These are phyloP conservation scores for Phytophthora crassamura DNA, from an alignment of 352 stramenopile genomes.

Conservation along the genomic window DNA sequence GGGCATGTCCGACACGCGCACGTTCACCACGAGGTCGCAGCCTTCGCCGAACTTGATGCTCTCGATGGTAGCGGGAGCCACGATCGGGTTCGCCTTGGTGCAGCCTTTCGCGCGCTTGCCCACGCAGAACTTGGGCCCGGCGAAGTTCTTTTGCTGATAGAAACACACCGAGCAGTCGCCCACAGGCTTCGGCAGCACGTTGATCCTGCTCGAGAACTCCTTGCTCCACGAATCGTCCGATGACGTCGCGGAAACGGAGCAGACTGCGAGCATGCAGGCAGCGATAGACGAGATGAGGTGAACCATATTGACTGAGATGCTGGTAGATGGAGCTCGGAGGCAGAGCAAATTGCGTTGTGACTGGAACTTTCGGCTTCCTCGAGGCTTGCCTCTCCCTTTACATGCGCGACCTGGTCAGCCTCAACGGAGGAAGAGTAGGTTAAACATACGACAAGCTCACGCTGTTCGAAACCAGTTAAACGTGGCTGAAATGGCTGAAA, in stretches of 20 bases:
- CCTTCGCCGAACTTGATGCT: slow-evolving; percentile 52
- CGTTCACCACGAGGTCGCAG: slow-evolving; percentile 48
- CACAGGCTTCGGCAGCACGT: slow-evolving; percentile 28
- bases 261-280: slow-evolving; percentile 9
- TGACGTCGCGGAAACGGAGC: slow-evolving; percentile 13
- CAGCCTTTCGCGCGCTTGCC: slow-evolving; percentile 36
- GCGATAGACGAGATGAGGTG: slow-evolving; percentile 3
- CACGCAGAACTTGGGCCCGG: slow-evolving; percentile 42
- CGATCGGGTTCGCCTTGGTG: slow-evolving; percentile 43
- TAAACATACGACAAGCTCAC: slow-evolving; percentile 16
- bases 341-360: slow-evolving; percentile 28
- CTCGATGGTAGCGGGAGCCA: slow-evolving; percentile 42
- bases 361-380: not conserved
- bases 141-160: slow-evolving; percentile 45
- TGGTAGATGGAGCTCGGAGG: not conserved
- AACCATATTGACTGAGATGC: slow-evolving; percentile 19
- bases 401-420: slow-evolving; percentile 11
- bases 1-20: slow-evolving; percentile 44
- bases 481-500: slow-evolving; percentile 10
- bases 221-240: slow-evolving; percentile 25
- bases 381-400: slow-evolving; percentile 20
- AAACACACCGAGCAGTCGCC: slow-evolving; percentile 50
- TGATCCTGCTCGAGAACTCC: slow-evolving; percentile 38
- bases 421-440: slow-evolving; percentile 1
- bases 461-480: slow-evolving; percentile 28